Percentiles rank a stretch among this genome's conserved stretches.
phyloP scores from a whole-genome alignment of 805 yeast species.

The Maudiozyma bulderi region DNA sequence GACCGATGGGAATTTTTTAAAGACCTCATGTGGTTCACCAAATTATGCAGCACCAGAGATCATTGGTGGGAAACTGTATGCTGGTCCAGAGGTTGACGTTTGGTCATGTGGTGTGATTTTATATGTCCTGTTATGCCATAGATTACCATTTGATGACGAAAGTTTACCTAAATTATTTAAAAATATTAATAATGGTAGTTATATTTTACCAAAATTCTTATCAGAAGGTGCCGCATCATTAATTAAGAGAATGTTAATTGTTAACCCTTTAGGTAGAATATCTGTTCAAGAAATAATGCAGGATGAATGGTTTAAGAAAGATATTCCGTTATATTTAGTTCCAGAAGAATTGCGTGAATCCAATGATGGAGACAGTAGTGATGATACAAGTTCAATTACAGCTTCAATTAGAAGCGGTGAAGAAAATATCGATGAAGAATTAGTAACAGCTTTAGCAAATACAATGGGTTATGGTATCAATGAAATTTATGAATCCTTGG shows the following conservation, averaged over 20 bases:
- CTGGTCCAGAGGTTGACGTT: slow-evolving; percentile 96
- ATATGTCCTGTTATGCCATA: slow-evolving; percentile 91
- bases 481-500: slow-evolving; percentile 66
- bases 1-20: slow-evolving; percentile 95
- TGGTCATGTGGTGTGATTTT: slow-evolving; percentile 96
- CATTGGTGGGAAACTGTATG: slow-evolving; percentile 85
- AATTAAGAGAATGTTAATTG: slow-evolving; percentile 84
- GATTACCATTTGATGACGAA: slow-evolving; percentile 93
- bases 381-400: background rate
- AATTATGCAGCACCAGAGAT: slow-evolving; percentile 98
- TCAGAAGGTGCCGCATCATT: slow-evolving; percentile 77
- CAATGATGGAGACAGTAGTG: slow-evolving; percentile 12
- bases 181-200: slow-evolving; percentile 85
- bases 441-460: slow-evolving; percentile 60
- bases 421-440: slow-evolving; percentile 54
- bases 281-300: slow-evolving; percentile 87
- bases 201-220: slow-evolving; percentile 79
- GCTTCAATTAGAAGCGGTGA: background rate
- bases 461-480: slow-evolving; percentile 86
- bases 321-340: slow-evolving; percentile 66
- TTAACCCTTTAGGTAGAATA: slow-evolving; percentile 86
- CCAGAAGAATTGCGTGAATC: slow-evolving; percentile 32
- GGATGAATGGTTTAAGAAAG: slow-evolving; percentile 85
- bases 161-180: slow-evolving; percentile 89
- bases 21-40: slow-evolving; percentile 93